Conservation (phyloP, 306 rosid species). For the Quercus mongolica region DNA sequence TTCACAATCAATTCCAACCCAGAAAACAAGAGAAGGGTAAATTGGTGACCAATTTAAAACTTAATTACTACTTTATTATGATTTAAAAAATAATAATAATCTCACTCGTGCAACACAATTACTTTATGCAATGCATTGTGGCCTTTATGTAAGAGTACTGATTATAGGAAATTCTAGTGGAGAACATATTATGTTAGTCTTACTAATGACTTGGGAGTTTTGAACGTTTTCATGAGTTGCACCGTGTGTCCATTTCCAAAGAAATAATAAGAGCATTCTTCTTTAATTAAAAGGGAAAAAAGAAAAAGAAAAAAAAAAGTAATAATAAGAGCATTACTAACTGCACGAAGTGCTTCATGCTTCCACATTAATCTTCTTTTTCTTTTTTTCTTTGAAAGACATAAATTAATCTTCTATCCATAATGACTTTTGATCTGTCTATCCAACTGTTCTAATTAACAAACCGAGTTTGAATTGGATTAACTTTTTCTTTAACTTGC, state of each 20-base stretch:
- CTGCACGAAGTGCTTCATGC: slow-evolving; percentile 19
- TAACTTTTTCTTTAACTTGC: slow-evolving; percentile 8
- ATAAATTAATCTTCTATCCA: background rate
- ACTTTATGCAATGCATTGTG: background rate
- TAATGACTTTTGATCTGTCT: slow-evolving; percentile 1
- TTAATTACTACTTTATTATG: background rate
- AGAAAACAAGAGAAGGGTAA: no score
- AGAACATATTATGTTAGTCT: slow-evolving; percentile 18
- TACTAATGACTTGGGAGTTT: slow-evolving; percentile 20
- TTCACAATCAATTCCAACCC: no score
- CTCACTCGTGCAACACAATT: background rate
- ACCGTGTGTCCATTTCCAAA: slow-evolving; percentile 43
- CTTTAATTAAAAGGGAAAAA: no score
- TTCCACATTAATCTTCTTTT: slow-evolving; percentile 30
- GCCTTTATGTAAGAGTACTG: background rate
- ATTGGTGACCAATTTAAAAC: no score
- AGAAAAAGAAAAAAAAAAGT: background rate
- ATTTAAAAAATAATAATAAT: background rate
- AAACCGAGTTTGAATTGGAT: slow-evolving; percentile 21
- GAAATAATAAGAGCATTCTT: slow-evolving; percentile 35
- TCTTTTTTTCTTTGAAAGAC: no score
- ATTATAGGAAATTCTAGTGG: slow-evolving; percentile 15
- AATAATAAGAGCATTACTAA: slow-evolving; percentile 35
- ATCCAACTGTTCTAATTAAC: slow-evolving; percentile 12
- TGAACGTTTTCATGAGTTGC: slow-evolving; percentile 24